Evolutionary conservation across 768 basidiomycete species (phyloP), one percentile per base, ranked within the genome.

Genomic region (Phanerodontia chrysosporium): DNA sequence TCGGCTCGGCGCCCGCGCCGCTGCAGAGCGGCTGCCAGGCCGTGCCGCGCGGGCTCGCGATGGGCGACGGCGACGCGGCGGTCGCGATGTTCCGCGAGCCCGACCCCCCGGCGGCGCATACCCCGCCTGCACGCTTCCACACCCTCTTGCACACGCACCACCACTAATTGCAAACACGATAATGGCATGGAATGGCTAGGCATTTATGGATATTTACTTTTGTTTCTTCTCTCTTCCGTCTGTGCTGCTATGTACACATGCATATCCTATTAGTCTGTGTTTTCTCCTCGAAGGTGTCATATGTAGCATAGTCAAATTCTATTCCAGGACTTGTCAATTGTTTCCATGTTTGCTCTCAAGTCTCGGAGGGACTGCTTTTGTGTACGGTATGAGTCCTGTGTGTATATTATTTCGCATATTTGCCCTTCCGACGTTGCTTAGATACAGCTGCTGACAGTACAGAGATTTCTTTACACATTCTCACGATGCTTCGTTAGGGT

Each of bases 1-100:
- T 85, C 46, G 70, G 49, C 27, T 49, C 57, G 8, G 21, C 24
- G 24, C 36, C 55, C 12, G 49, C 29, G 30, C 29, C 46, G 39
- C 9, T 10, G 18, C 18, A 42, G 10, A 42, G 39, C 39, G 18
- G 39, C 39, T 9, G 39, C 39, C 18, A 8, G 6, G 16, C 4
- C 39, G 39, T 10, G 18, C 9, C 8, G 18, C 39, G 18, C 39
- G 10, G 18, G 9, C 39, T 18, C n/a, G n/a, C n/a, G n/a, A n/a
- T n/a, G n/a, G n/a, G n/a, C n/a, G n/a, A n/a, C n/a, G n/a, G n/a
- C n/a, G n/a, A n/a, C n/a, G n/a, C n/a, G n/a, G n/a, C n/a, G n/a
- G n/a, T n/a, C n/a, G n/a, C n/a, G n/a, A n/a, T n/a, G n/a, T n/a
- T n/a, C n/a, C n/a, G n/a, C n/a, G n/a, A n/a, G n/a, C 18, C 18